Base-by-base conservation (phyloP, 257 asterid species). In the Gentiana straminea region DNA sequence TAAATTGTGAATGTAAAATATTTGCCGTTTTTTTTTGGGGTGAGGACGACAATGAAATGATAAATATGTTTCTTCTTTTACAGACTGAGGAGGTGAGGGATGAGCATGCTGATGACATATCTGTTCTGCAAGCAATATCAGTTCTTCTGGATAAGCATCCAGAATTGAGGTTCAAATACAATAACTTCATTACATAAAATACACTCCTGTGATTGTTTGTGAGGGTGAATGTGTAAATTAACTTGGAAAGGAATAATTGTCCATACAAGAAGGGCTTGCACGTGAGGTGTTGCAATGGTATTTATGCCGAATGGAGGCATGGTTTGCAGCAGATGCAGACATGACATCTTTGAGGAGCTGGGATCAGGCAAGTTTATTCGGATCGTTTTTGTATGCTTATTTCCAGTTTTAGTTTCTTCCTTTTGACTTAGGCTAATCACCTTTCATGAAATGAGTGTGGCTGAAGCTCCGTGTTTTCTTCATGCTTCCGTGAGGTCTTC, bases 291-390 rank as follows among this genome's bases (percentile, higher is more conserved):
- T 88, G 74, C 95, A 92, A 70, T 92, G 99, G 99, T 92, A 75
- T 80, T 74, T 92, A 52, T 88, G 97, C 72, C 77, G 99, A 80
- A 92, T 92, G 97, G 99, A 92, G 73, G 99, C 99, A 47, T 92
- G 99, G 99, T 92, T 92, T 77, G 97, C 97, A 77, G 95, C 99
- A n/a, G 99, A 88, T 83, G 93, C 94, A 48, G 94, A 88, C 68
- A 83, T 77, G 93, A 92, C 88, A 71, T 92, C 99, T 60, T 84
- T 88, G 75, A 83, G 81, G 70, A 87, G 88, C 68, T 92, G 99
- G 99, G 99, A 92, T 72, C 94, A 92, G 93, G 99, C 68, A 73
- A 70, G 84, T 72, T 59, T 62, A 9, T 68, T 8, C 24, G n/a
- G 9, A 15, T 13, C 3, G 8, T 4, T 41, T n/a, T n/a, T n/a